phyloP scores from a whole-genome alignment of 352 stramenopile genomes.

The Pythium monospermum region DNA sequence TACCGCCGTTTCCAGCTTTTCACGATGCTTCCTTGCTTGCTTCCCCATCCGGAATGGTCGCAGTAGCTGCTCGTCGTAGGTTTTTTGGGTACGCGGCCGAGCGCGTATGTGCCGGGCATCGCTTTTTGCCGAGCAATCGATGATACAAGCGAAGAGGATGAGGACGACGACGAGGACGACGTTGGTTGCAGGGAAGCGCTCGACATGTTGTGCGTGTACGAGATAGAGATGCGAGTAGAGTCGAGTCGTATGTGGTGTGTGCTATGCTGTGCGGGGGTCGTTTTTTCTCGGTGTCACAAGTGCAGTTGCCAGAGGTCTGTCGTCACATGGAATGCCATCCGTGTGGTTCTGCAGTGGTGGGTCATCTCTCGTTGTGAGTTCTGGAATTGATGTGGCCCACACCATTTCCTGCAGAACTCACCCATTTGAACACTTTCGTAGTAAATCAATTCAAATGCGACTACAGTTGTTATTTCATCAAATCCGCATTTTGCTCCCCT shows the following conservation, averaged over 20 bases:
- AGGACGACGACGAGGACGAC: not conserved
- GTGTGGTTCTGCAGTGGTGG: too few relatives aligned
- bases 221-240: too few relatives aligned
- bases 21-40: constrained; percentile 78
- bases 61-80: constrained; percentile 38
- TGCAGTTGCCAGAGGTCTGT: too few relatives aligned
- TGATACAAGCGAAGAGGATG: too few relatives aligned
- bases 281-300: too few relatives aligned
- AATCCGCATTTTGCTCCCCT: not conserved
- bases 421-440: not conserved
- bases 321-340: too few relatives aligned
- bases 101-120: constrained; percentile 8
- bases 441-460: not conserved
- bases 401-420: not conserved
- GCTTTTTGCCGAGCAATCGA: not conserved
- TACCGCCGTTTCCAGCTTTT: constrained; percentile 82
- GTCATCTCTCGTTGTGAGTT: too few relatives aligned
- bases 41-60: constrained; percentile 71
- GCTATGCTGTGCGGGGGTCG: too few relatives aligned
- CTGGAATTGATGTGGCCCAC: constrained; percentile 4
- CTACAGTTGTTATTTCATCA: not conserved
- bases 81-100: constrained; percentile 14
- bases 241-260: too few relatives aligned
- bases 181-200: too few relatives aligned
- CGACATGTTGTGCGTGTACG: not conserved